Conservation (phyloP, 2,329 filamentous ascomycete species). For the Huntiella omanensis region DNA sequence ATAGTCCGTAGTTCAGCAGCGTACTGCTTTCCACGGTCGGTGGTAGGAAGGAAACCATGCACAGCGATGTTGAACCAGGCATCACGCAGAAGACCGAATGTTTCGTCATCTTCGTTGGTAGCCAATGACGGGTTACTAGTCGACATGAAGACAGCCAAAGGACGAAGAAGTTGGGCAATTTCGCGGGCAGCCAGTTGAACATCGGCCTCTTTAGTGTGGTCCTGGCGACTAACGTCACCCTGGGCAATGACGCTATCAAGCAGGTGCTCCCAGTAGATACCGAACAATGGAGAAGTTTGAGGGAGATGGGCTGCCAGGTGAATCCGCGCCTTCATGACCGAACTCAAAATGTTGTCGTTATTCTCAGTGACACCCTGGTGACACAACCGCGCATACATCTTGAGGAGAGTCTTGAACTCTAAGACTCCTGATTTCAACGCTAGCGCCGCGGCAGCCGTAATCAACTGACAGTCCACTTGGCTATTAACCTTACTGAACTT, state of each 20-base stretch:
- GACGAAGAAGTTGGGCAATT: conserved; percentile 72
- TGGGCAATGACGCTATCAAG: conserved; percentile 78
- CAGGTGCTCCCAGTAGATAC: conserved; percentile 66
- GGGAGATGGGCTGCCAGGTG: conserved; percentile 54
- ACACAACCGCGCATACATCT: conserved; percentile 59
- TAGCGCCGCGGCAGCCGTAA: conserved; percentile 61
- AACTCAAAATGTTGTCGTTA: conserved; percentile 47
- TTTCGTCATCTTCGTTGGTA: conserved; percentile 38
- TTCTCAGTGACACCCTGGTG: conserved; percentile 54
- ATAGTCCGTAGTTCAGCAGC: conserved; percentile 63
- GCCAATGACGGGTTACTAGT: conserved; percentile 36
- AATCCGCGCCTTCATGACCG: conserved; percentile 61
- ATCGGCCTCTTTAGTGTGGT: conserved; percentile 57
- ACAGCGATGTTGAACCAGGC: conserved; percentile 97
- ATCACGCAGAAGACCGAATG: conserved; percentile 59
- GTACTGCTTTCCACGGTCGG: conserved; percentile 53
- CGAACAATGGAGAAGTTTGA: conserved; percentile 55
- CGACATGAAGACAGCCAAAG: conserved; percentile 71
- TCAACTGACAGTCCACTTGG: conserved; percentile 66
- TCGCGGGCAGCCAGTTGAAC: conserved; percentile 68
- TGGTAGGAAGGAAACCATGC: conserved; percentile 68
- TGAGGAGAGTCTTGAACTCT: conserved; percentile 73
- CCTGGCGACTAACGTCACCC: conserved; percentile 62
- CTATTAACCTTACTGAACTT: conserved; percentile 75
- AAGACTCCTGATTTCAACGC: conserved; percentile 58